These are phyloP conservation scores for Cucurbita pepo DNA, from an alignment of 306 rosid species.

Conservation along the genomic window DNA sequence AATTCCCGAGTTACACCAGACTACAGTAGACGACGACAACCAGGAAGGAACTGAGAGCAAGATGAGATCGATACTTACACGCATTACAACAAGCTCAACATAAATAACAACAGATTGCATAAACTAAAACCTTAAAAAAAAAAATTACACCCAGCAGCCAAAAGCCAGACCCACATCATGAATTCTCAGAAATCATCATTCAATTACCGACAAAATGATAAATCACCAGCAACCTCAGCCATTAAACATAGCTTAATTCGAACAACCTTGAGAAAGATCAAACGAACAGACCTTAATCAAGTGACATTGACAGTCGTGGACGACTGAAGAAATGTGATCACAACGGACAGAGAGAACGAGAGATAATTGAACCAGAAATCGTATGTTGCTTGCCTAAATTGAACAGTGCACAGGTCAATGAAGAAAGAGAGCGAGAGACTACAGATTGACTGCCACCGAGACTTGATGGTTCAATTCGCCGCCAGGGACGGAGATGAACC, in stretches of 20 bases:
- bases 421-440: background rate
- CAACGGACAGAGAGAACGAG: background rate
- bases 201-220: background rate
- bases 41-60: background rate
- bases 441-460: background rate
- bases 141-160: background rate
- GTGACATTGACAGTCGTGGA: background rate
- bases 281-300: background rate
- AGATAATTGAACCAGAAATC: background rate
- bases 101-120: background rate
- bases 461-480: background rate
- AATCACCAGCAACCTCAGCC: background rate
- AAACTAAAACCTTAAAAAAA: background rate
- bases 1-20: background rate
- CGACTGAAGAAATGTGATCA: conserved; percentile 4
- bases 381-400: background rate
- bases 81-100: background rate
- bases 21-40: background rate
- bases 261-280: background rate
- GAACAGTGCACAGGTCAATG: background rate
- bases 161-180: background rate
- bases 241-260: background rate
- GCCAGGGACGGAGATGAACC: background rate
- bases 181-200: background rate
- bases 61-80: background rate